A percentile compares a stretch with the other conserved stretches of the same genome.
Conservation (phyloP, 2,329 filamentous ascomycete genomes). For the Curvularia hawaiiensis region DNA sequence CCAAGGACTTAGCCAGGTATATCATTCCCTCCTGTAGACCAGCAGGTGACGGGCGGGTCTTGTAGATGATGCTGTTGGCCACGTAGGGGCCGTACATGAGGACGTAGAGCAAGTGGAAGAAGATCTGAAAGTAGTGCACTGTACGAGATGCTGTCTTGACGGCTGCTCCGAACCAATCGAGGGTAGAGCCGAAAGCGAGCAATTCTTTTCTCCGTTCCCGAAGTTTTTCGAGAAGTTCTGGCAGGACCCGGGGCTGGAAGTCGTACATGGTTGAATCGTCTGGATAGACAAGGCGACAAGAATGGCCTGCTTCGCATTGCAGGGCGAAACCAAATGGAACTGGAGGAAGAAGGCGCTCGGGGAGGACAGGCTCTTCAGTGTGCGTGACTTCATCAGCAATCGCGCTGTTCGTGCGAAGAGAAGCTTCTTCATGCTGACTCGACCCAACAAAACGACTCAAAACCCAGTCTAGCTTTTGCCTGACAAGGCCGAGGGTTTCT, state of each 20-base stretch:
- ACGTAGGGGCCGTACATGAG: background rate
- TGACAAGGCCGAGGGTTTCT: slow-evolving; percentile 1
- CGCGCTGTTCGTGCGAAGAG: background rate
- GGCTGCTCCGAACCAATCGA: background rate
- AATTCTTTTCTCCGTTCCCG: background rate
- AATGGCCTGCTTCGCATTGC: slow-evolving; percentile 6
- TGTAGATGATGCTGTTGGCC: background rate
- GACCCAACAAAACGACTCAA: background rate
- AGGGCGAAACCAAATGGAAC: slow-evolving; percentile 22
- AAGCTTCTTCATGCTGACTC: background rate
- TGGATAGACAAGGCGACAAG: slow-evolving; percentile 17
- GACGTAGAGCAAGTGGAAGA: background rate
- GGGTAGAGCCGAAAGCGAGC: background rate
- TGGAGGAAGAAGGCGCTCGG: background rate
- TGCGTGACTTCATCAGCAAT: background rate
- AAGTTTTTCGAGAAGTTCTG: background rate
- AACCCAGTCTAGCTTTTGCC: slow-evolving; percentile 1
- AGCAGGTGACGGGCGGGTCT: background rate
- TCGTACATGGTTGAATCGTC: background rate
- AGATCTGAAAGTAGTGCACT: background rate
- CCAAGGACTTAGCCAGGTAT: background rate
- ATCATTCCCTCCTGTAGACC: background rate
- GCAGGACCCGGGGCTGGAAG: background rate
- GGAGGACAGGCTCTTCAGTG: background rate
- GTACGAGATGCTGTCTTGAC: background rate